Base-by-base conservation (phyloP, 305 asterid genomes). In the Fraxinus dipetala region DNA sequence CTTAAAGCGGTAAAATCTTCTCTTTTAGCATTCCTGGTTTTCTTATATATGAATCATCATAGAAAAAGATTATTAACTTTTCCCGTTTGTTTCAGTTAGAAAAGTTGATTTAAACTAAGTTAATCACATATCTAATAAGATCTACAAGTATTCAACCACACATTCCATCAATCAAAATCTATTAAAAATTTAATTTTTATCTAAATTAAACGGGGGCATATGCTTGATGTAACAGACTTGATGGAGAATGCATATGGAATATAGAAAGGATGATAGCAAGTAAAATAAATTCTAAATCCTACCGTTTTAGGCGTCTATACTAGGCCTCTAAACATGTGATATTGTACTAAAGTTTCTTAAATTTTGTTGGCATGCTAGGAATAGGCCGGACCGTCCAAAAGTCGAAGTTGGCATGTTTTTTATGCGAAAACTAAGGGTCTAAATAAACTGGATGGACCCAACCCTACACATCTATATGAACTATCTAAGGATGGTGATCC, bases 1-100 rank as follows among this genome's bases (percentile, higher is more conserved):
- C 84, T 84, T 74, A 24, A 86, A 0, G 89, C 78, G 87, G 91
- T 88, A 76, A 83, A 38, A 34, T 75, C 16, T 63, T 63, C 72
- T 63, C 72, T 63, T 63, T 59, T 35, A 7, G 22, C 20, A 0
- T 54, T 18, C 6, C 9, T 54, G 20, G 26, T 59, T 59, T 59
- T 5, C 72, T 61, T 9, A 20, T 22, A 28, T 20, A 2, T 20
- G 14, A 59, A 59, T 59, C 69, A 59, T 20, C 30, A 5, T 56
- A 56, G 30, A 20, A 59, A 59, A n/a, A 59, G 11, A 45, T 11
- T 7, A 38, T 10, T 40, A 43, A 6, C 16, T 18, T 6, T 18
- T 4, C 11, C 9, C 1, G 67, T 18, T 18, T 56, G 65, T 5
- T 56, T 45, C 56, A 4, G 4, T 14, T 45, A 45, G 18, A 13